phyloP scores from a whole-genome alignment of 2,329 filamentous ascomycete species.

The Emmonsia crescens region DNA sequence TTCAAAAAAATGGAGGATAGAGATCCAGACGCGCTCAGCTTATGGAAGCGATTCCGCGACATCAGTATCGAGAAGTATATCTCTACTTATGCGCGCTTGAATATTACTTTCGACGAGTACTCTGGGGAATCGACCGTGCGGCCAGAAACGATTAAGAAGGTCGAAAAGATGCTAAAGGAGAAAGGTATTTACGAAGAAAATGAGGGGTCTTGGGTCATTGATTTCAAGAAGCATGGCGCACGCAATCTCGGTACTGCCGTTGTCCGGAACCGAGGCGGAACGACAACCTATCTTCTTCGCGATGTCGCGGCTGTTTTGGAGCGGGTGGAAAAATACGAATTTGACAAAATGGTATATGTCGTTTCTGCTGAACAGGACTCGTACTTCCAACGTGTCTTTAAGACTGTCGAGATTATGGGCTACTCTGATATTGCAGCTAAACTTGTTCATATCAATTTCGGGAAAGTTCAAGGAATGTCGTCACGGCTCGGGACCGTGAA shows the following conservation, averaged over 20 bases:
- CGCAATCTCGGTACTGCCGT: conserved; percentile 62
- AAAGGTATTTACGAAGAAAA: conserved; percentile 57
- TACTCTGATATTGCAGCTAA: conserved; percentile 56
- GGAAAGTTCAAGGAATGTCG: conserved; percentile 59
- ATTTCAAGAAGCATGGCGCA: conserved; percentile 57
- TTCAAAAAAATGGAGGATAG: conserved; percentile 63
- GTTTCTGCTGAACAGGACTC: conserved; percentile 62
- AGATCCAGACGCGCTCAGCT: conserved; percentile 48
- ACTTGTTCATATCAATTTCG: conserved; percentile 67
- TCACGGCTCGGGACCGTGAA: conserved; percentile 60
- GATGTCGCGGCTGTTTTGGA: conserved; percentile 65
- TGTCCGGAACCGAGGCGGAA: conserved; percentile 62
- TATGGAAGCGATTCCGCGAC: conserved; percentile 57
- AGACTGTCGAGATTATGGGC: conserved; percentile 62
- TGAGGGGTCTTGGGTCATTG: conserved; percentile 60
- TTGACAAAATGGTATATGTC: conserved; percentile 73
- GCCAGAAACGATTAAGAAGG: conserved; percentile 54
- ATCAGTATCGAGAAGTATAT: conserved; percentile 57
- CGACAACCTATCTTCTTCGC: conserved; percentile 65
- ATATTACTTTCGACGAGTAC: conserved; percentile 60
- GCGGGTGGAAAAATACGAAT: conserved; percentile 50
- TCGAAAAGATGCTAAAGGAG: conserved; percentile 52
- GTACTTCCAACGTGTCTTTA: conserved; percentile 64
- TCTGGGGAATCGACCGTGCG: conserved; percentile 65
- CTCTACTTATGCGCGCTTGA: conserved; percentile 57